Evolutionary conservation across 2,329 filamentous ascomycete genomes (phyloP), one percentile per base, ranked within the genome.

Genomic region (Penicillium thymicola): DNA sequence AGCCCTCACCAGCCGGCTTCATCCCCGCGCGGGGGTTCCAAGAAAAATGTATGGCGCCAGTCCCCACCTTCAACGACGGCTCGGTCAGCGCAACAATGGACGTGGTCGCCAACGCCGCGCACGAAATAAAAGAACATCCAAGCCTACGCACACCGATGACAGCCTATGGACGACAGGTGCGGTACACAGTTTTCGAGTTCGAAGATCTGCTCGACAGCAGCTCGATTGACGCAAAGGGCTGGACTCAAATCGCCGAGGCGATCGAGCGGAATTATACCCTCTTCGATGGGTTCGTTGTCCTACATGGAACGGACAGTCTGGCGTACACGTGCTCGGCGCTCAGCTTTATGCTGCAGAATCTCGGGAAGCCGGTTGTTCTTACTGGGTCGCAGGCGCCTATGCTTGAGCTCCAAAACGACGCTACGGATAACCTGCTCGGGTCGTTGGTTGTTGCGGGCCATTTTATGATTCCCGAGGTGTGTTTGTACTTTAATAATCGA

Each of bases 401-500:
- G 82, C 89, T 94, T 66, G 87, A 92, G 59, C 83, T 96, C 27
- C 92, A 96, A 74, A 94, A 89, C 50, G 92, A 97, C 72, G 92
- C 92, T 10, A 89, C 92, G 37, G 92, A 95, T 76, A 97, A 96
- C 68, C 82, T 97, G 13, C 83, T 96, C 5, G 90, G 90, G 21
- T 92, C 90, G 1, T 82, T 96, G 68, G 91, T 96, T 69, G 88
- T 96, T 54, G 92, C 92, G 3, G 91, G 91, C 34, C 94, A 94
- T 58, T 96, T 96, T 70, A 89, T 91, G 77, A 90, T 97, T 56
- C 92, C 92, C 0, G 92, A 96, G 72, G 92, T 97, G 51, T 92
- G 90, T 71, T 82, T 97, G 36, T 96, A 95, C 79, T 97, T 97
- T 81, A 90, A 94, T 75, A 89, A 95, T 77, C 90, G 87, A 64